Evolutionary conservation across 106 monocot genomes (phyloP).

Genomic region (Dioscorea alata): DNA sequence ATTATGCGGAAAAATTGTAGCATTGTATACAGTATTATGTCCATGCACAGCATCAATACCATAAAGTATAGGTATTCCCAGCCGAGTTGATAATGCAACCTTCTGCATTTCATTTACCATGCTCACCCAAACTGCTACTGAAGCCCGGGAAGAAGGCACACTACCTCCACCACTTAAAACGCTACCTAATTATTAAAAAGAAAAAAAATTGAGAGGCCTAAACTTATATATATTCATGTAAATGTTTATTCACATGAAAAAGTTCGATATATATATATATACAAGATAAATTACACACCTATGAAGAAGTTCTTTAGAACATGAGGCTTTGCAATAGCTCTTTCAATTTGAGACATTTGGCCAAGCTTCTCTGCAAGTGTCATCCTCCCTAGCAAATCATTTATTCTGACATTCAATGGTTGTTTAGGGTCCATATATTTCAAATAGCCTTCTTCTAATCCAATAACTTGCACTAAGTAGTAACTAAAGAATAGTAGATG

Average conservation of each 20-base stretch:
- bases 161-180: conserved; percentile 64
- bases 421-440: conserved; percentile 2
- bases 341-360: conserved; percentile 16
- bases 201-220: no score
- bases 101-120: conserved; percentile 54
- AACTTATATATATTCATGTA: no score
- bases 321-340: background rate
- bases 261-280: background rate
- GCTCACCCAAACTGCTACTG: conserved; percentile 38
- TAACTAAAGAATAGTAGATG: no score
- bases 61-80: conserved; percentile 78
- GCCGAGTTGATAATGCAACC: conserved; percentile 40
- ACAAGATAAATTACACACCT: no score
- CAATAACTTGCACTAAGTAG: no score
- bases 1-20: conserved; percentile 83
- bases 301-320: conserved; percentile 11
- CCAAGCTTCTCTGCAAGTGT: conserved; percentile 17
- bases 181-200: conserved; percentile 33
- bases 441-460: background rate
- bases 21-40: conserved; percentile 44
- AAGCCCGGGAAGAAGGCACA: conserved; percentile 33
- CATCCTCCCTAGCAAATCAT: conserved; percentile 7
- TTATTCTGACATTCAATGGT: conserved; percentile 1
- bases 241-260: no score
- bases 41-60: conserved; percentile 66